phyloP scores from a whole-genome alignment of 192 early-diverging fungal genomes.

The Mortierella antarctica region DNA sequence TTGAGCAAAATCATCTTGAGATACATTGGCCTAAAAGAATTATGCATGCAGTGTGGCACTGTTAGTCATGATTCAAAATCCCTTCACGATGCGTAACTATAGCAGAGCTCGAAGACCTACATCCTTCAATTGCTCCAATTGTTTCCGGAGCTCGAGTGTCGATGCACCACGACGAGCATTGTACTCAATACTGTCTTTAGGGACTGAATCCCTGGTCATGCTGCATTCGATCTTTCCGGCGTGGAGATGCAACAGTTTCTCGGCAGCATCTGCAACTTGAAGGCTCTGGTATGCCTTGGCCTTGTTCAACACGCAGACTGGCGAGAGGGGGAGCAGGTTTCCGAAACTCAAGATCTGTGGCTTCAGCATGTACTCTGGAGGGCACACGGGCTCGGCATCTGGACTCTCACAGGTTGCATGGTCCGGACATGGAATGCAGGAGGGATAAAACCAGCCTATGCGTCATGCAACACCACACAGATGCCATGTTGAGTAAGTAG shows the following conservation, averaged over 20 bases:
- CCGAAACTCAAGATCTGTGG: slow-evolving; percentile 53
- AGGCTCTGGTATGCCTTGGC: slow-evolving; percentile 53
- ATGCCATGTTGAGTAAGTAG: not conserved
- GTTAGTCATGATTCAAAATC: not conserved
- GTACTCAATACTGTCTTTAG: slow-evolving; percentile 18
- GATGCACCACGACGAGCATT: slow-evolving; percentile 26
- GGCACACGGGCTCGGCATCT: slow-evolving; percentile 36
- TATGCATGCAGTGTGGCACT: not conserved
- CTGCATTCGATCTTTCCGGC: slow-evolving; percentile 53
- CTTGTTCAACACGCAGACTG: slow-evolving; percentile 52
- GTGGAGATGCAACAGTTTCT: slow-evolving; percentile 39
- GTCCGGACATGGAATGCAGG: slow-evolving; percentile 57
- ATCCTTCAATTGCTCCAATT: slow-evolving; percentile 32
- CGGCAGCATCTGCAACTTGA: slow-evolving; percentile 43
- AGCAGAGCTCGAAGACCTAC: not conserved
- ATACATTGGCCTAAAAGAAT: slow-evolving; percentile 32
- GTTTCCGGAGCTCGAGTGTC: slow-evolving; percentile 31
- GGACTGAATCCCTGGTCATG: slow-evolving; percentile 17
- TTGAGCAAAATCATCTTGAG: slow-evolving; percentile 43
- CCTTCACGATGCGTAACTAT: not conserved
- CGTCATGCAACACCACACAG: not conserved
- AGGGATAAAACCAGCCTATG: slow-evolving; percentile 46
- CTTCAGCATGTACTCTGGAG: slow-evolving; percentile 44
- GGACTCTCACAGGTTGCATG: slow-evolving; percentile 40
- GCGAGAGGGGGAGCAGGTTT: slow-evolving; percentile 46